Conservation (phyloP, 192 early-diverging fungal genomes). For the Coemansia sp. region DNA sequence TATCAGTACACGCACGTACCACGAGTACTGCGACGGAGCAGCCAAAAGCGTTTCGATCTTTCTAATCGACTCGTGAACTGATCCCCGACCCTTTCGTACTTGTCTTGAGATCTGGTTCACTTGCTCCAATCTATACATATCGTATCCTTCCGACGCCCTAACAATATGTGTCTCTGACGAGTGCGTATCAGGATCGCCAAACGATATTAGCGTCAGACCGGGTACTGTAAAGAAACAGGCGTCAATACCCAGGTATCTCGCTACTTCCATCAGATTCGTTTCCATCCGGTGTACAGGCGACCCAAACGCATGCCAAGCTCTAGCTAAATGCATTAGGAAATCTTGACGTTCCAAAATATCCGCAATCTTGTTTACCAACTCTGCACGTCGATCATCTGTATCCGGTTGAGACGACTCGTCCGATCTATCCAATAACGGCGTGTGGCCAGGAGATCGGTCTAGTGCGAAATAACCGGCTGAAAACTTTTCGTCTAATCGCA, state of each 20-base stretch:
- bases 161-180: conserved; percentile 74
- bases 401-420: conserved; percentile 8
- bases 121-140: conserved; percentile 65
- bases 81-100: conserved; percentile 59
- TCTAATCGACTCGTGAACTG: conserved; percentile 63
- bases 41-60: conserved; percentile 59
- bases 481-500: conserved; percentile 20
- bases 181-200: conserved; percentile 68
- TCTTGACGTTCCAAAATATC: conserved; percentile 67
- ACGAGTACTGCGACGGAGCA: conserved; percentile 49
- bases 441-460: neutral
- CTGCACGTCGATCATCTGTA: neutral
- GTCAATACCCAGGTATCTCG: conserved; percentile 60
- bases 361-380: conserved; percentile 55
- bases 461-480: conserved; percentile 27
- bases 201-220: conserved; percentile 66
- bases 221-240: conserved; percentile 67
- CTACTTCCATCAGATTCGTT: conserved; percentile 59
- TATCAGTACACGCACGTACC: conserved; percentile 56
- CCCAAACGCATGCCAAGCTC: conserved; percentile 65
- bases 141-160: conserved; percentile 57
- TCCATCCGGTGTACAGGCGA: conserved; percentile 67
- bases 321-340: conserved; percentile 62
- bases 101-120: conserved; percentile 63
- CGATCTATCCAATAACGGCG: neutral